Evolutionary conservation across 2,329 filamentous ascomycete species (phyloP), one percentile per base, ranked within the genome.

Genomic region (Corinectria fuckeliana): DNA sequence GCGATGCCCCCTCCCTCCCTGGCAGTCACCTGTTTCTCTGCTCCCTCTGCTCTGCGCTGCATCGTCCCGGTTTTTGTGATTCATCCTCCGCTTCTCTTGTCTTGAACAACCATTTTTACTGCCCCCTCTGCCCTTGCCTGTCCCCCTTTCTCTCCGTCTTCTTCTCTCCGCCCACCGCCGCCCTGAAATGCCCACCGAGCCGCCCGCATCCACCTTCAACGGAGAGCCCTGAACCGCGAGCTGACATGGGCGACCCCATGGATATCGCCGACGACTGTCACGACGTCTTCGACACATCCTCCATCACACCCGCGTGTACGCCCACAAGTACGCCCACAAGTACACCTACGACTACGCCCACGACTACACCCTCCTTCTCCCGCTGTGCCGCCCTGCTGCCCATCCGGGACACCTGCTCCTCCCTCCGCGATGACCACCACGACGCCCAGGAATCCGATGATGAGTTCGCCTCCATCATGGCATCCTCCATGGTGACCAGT

Each of bases 381-480:
- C 56, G 50, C 26, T 55, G 68, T 51, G 60, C 69, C 28, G 61
- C 68, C 30, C 59, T 69, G 21, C 50, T 70, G 11, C 60, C 69
- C 13, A 66, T 70, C 50, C 58, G 67, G 50, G 68, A 71, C 52
- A 57, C 50, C 39, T 68, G 59, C 61, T 53, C 63, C 56, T 44
- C 67, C 38, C 59, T 63, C 16, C 61, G 61, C 39, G 63, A 56
- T 32, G 61, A 64, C 41, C 47, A 50, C 18, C 56, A 57, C 56
- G 63, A 65, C 45, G 34, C 45, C 30, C 62, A 48, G 47, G 63
- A 68, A 26, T 72, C 68, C 14, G 70, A 75, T 52, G 65, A 68
- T 28, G 75, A 76, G 59, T 75, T 78, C 51, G 67, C 73, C 41
- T 70, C 74, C 20, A 71, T 77, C 55, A 75, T 78, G 73, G 68